Base-by-base conservation (phyloP, 2,329 filamentous ascomycete species). In the Diplodia seriata region DNA sequence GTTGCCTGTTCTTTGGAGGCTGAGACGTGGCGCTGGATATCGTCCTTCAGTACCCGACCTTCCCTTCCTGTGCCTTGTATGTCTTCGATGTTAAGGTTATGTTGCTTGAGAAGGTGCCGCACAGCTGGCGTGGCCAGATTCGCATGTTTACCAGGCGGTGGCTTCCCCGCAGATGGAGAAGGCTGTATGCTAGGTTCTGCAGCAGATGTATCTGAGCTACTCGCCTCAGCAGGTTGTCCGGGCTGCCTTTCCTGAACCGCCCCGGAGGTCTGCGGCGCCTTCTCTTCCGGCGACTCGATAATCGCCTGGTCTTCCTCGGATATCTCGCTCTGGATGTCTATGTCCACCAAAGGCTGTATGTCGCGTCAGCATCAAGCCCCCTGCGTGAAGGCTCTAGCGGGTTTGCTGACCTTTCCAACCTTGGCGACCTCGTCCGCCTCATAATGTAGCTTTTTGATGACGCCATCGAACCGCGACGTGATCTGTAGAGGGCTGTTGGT, bases 361-460 rank as follows among this genome's bases (percentile, higher is more conserved):
- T 1, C n/a, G 31, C 26, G 12, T 43, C 31, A 66, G 20, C 38
- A 38, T 15, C 15, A 26, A 40, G 11, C 18, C 5, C 33, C 26
- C 15, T 12, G 15, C 2, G 7, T 18, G 18, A 12, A 65, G 20
- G 12, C 47, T 4, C 18, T 20, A 2, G 29, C 31, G 47, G 18
- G 15, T 18, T 3, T 38, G 63, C 71, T 38, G 77, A 86, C 85
- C 79, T 84, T 94, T 72, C 95, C 95, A 31, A 97, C 96, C 76
- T 92, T 93, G 63, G 94, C 94, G 87, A 97, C 97, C 73, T 98
- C 95, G 71, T 97, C 95, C 38, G 93, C 90, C 71, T 97, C 93
- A 79, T 97, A 98, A 81, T 98, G 89, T 54, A 99, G 85, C 82
- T 94, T 98, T 84, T 97, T 97, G 73, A 99, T 94, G 0, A 97